These are phyloP conservation scores for Heterobasidion irregulare DNA, from an alignment of 1,284 basidiomycete species.

Conservation along the genomic window DNA sequence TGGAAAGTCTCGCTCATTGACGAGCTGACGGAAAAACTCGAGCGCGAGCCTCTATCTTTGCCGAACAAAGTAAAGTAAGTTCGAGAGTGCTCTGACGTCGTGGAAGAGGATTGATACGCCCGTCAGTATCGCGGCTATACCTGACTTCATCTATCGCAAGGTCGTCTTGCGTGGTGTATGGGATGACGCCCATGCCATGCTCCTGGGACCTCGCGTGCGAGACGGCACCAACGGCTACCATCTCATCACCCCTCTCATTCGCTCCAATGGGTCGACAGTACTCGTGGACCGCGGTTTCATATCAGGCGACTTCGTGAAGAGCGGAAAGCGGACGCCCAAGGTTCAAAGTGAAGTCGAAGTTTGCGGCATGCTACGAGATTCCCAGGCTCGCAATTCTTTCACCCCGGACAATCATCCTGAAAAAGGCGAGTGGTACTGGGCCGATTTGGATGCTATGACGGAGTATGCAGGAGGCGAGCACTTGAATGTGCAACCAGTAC, in stretches of 20 bases:
- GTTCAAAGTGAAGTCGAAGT: conserved; percentile 55
- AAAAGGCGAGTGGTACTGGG: conserved; percentile 88
- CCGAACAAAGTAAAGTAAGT: conserved; percentile 86
- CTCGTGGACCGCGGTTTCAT: conserved; percentile 93
- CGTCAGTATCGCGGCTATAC: conserved; percentile 54
- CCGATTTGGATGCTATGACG: conserved; percentile 79
- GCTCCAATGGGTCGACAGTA: conserved; percentile 71
- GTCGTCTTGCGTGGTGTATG: conserved; percentile 75
- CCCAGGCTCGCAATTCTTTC: conserved; percentile 67
- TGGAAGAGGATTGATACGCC: conserved; percentile 4
- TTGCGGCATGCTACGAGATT: conserved; percentile 68
- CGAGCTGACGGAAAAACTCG: conserved; percentile 88
- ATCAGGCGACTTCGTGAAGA: conserved; percentile 44
- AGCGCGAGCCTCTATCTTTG: conserved; percentile 71
- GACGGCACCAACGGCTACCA: conserved; percentile 87
- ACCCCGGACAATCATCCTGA: conserved; percentile 85
- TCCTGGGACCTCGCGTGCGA: conserved; percentile 80
- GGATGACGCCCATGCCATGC: conserved; percentile 70
- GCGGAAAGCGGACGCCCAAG: conserved; percentile 23
- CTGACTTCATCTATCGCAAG: conserved; percentile 84
- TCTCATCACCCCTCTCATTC: conserved; percentile 78
- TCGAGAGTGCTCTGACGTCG: not conserved
- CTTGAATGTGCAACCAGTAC: conserved; percentile 73
- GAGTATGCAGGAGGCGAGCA: conserved; percentile 67
- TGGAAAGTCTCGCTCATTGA: conserved; percentile 97